These are phyloP conservation scores for Chytridiales sp. DNA, from an alignment of 371 early-diverging fungal genomes.

Conservation along the genomic window DNA sequence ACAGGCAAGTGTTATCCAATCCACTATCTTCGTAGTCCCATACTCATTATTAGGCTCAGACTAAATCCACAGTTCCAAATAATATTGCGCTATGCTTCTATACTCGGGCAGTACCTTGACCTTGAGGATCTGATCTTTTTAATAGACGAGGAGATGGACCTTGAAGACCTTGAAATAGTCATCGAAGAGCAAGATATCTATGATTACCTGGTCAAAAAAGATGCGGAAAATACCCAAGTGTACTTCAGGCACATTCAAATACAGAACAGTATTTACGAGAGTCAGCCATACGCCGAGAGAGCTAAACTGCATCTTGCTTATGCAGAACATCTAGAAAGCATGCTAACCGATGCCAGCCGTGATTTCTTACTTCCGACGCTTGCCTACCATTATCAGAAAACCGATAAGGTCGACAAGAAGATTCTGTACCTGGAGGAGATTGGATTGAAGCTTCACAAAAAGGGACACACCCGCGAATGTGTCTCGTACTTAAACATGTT, in stretches of 20 bases:
- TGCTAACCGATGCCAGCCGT: not conserved
- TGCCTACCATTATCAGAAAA: not conserved
- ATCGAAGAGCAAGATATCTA: not conserved
- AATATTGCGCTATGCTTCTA: not conserved
- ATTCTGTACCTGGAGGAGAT: conserved; percentile 8
- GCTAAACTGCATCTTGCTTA: not conserved
- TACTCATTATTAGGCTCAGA: not conserved
- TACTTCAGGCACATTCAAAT: conserved; percentile 12
- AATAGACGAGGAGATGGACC: too few relatives aligned
- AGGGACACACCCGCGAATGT: too few relatives aligned
- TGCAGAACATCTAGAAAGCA: not conserved
- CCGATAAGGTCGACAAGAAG: not conserved
- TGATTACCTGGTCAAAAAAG: not conserved
- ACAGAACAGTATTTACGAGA: conserved; percentile 10
- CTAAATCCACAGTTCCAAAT: not conserved
- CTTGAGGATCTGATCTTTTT: not conserved
- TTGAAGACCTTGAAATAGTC: not conserved
- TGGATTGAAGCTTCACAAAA: too few relatives aligned
- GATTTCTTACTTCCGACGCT: conserved; percentile 6
- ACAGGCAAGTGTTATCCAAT: not conserved
- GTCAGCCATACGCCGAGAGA: not conserved
- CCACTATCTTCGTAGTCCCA: not conserved
- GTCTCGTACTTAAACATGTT: too few relatives aligned
- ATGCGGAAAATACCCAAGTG: not conserved
- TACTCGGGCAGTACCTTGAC: conserved; percentile 12